Conservation (phyloP, 2,329 filamentous ascomycete genomes). For the Colletotrichum sidae region DNA sequence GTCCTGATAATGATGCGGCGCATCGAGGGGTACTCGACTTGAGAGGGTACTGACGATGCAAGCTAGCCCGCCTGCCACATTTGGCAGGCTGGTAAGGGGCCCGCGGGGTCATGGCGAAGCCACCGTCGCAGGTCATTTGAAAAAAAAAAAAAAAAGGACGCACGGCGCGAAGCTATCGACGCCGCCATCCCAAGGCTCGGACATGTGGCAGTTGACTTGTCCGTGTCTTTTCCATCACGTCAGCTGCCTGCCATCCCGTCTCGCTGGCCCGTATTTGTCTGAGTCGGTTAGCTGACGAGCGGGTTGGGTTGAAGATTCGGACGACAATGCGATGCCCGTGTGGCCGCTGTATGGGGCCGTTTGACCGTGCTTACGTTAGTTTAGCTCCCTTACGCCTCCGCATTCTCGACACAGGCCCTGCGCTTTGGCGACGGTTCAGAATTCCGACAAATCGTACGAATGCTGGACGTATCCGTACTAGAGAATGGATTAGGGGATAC, state of each 20-base stretch:
- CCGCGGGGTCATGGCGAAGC: conserved; percentile 28
- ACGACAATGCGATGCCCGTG: conserved; percentile 4
- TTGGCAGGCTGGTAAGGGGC: conserved; percentile 8
- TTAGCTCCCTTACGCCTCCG: conserved; percentile 6
- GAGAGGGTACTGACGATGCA: conserved; percentile 4
- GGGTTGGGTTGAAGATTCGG: conserved; percentile 5
- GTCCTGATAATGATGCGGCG: conserved; percentile 12
- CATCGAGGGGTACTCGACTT: conserved; percentile 6
- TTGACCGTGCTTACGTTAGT: conserved; percentile 27
- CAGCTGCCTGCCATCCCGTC: conserved; percentile 36
- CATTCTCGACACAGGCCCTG: conserved; percentile 28
- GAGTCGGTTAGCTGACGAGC: not conserved
- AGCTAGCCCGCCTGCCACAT: conserved; percentile 18
- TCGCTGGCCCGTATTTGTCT: not conserved
- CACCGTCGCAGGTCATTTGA: conserved; percentile 33
- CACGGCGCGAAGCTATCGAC: conserved; percentile 33
- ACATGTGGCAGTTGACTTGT: conserved; percentile 27
- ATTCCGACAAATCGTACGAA: conserved; percentile 7
- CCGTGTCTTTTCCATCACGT: conserved; percentile 8
- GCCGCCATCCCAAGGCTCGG: conserved; percentile 18
- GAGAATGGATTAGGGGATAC: conserved; percentile 9
- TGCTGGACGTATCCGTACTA: not conserved
- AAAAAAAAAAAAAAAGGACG: not conserved
- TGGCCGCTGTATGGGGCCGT: conserved; percentile 5
- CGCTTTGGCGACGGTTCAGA: conserved; percentile 17